Evolutionary conservation across 495 filamentous ascomycete species (phyloP), one percentile per base, ranked within the genome.

Genomic region (Extremus antarcticus): DNA sequence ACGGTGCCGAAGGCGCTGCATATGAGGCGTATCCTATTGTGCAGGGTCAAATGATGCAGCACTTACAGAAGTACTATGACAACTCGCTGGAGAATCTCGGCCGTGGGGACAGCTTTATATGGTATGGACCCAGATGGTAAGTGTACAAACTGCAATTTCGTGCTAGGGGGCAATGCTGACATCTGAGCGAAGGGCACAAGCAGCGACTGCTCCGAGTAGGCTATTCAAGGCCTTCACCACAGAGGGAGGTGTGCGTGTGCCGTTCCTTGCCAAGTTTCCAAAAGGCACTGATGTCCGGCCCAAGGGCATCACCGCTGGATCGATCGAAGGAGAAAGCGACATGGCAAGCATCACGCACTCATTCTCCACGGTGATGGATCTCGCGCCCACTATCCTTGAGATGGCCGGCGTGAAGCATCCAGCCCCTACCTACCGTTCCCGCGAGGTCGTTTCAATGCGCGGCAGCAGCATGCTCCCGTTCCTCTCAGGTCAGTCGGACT

Each of bases 341-440:
- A 56, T 66, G n/a, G 56, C 50, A 2, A 62, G 70, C 7, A 75
- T 84, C 57, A 79, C 73, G 3, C 70, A 79, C 61, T 66, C 73
- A 43, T 84, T 82, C 68, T 72, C 74, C 24, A 85, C 78, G 0
- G 77, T 84, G 51, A 84, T 84, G 80, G 82, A 85, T 61, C 66
- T 83, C 1, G 76, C 75, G 16, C 80, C 78, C 1, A 79, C 76
- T 1, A 75, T 84, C 54, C 68, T 85, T 24, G 73, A 82, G 23
- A 76, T 84, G 70, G 82, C 78, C 0, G 80, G 80, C 24, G 68
- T 83, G 13, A 63, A 70, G 51, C 80, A 82, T 56, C 81, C 80
- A 0, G 78, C 75, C 1, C 73, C 78, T 3, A 73, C 60, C 3
- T 84, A 80, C 56, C 69, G 76, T 54, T 77, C 76, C 23, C 73